Base-by-base conservation (phyloP, 768 basidiomycete genomes). In the Termitomyces sp. region DNA sequence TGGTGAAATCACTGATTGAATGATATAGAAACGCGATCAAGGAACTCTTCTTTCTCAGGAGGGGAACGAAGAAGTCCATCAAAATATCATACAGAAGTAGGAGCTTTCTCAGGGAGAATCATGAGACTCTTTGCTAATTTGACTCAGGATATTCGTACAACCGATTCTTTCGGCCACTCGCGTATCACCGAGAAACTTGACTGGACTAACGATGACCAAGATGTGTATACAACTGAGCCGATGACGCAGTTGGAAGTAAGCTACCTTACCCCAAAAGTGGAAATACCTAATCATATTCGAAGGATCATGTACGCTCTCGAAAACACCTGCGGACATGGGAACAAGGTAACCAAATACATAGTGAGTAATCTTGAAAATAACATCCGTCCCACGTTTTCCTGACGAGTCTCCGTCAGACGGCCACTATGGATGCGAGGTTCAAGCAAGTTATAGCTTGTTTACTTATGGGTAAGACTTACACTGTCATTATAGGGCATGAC, bases 301-400 rank as follows among this genome's bases (percentile, higher is more conserved):
- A 83, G 78, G 79, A 80, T 66, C 76, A 75, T 61, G 67, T 67
- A 45, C 72, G 79, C 56, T 70, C 73, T 59, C 77, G 86, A 73
- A 88, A 87, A 69, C 86, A 87, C 73, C 76, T 80, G 66, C 79
- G 86, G 67, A 82, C 75, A 61, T 88, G 86, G 86, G 86, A 87
- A 63, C 83, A 80, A 67, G 74, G 72, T 65, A 74, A 72, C 37
- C 80, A 78, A 59, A 64, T 82, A 58, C 76, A 78, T 70, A 78
- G 81, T 79, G 69, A 61, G 73, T 59, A 6, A 14, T 12, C 36
- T 34, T 29, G 31, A 42, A 36, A 8, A 20, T 29, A 31, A 40
- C 46, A 20, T n/a, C n/a, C 47, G 52, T 56, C 25, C 55, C 46
- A 51, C 53, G 40, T 29, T 53, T 31, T 49, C 29, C 42, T 62